Conservation (phyloP, 306 rosid genomes). For the Quercus variabilis region DNA sequence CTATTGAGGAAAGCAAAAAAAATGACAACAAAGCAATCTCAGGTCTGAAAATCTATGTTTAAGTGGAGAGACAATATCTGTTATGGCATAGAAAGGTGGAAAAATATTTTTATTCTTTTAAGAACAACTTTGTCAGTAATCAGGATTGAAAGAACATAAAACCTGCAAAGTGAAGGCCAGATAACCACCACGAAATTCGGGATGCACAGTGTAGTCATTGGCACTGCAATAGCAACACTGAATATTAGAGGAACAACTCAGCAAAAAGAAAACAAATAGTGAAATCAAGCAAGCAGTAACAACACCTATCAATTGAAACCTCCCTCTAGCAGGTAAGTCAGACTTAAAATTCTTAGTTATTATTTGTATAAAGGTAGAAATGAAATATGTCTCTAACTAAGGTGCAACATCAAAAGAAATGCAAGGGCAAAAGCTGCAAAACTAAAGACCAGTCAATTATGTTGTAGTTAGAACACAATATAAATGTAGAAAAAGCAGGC, state of each 20-base stretch:
- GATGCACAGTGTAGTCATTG: conserved; percentile 61
- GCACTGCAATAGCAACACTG: conserved; percentile 46
- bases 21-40: conserved; percentile 1
- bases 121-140: conserved; percentile 2
- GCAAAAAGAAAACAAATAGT: conserved; percentile 1
- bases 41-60: not conserved
- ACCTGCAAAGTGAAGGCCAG: conserved; percentile 84
- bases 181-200: conserved; percentile 85
- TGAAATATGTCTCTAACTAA: not conserved
- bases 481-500: not conserved
- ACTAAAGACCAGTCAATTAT: not conserved
- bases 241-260: conserved; percentile 2
- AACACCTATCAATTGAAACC: not conserved
- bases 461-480: not conserved
- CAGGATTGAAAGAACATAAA: conserved; percentile 17
- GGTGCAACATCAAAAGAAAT: not conserved
- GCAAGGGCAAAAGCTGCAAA: not conserved
- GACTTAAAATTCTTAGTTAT: not conserved
- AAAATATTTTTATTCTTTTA: conserved; percentile 3
- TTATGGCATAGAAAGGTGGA: not conserved
- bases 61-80: not conserved
- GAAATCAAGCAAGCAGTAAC: not conserved
- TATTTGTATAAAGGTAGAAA: not conserved
- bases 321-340: not conserved
- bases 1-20: not conserved